Base-by-base conservation (phyloP, 768 basidiomycete species). In the Zangia roseola region DNA sequence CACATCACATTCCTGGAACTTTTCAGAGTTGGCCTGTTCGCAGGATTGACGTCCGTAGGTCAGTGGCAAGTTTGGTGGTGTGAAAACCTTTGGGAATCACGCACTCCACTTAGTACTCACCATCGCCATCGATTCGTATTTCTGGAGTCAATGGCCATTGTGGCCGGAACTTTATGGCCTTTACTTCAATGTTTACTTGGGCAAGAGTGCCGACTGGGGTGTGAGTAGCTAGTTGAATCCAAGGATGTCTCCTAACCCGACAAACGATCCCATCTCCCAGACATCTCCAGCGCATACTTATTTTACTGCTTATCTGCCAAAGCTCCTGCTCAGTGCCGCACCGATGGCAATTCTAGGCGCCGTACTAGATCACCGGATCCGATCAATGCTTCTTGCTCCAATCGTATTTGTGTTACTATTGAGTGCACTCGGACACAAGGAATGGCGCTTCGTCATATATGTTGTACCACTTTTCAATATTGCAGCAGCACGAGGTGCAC, bases 401-500 rank as follows among this genome's bases (percentile, higher is more conserved):
- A 23, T 83, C 5, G 49, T 60, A 1, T 88, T 86, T 51, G 60
- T 91, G 8, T 65, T 61, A 3, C 56, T 85, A 3, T 80, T 98
- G 64, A 94, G 92, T 62, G 72, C 63, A 25, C 73, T 97, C 1
- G 85, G 81, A 0, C 97, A 99, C 70, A 99, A 99, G 65, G 97
- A 99, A 69, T 99, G 97, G 97, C 80, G 97, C 7, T 99, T 99
- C 68, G 74, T 98, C 48, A 78, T 92, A 8, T 98, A 98, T 61
- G 77, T 83, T 16, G 80, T 97, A 0, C 94, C 94, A 0, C 62
- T 82, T 2, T 73, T 92, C 67, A 95, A 97, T 57, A 66, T 94
- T 4, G 80, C 85, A 2, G 92, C 89, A 2, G 86, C 93, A 0
- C 67, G 82, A 14, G 85, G 82, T 3, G 73, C 82, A 2, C 63